Conservation (phyloP, 805 yeast species). For the Ogataea chonburiensis region DNA sequence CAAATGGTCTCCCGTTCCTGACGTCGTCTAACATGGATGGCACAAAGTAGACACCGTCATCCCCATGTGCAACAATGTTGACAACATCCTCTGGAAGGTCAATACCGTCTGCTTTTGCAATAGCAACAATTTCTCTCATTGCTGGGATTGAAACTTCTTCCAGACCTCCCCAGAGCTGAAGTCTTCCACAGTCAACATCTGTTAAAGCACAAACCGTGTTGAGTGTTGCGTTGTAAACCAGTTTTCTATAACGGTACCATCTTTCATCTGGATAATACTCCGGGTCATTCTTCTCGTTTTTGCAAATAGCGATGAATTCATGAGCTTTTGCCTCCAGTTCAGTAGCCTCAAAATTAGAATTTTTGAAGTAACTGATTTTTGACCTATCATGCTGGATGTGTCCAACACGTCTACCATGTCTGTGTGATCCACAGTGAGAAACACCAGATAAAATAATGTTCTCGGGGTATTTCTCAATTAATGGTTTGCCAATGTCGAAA, state of each 20-base stretch:
- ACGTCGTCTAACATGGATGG: conserved; percentile 77
- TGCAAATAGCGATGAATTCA: conserved; percentile 46
- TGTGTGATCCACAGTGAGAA: conserved; percentile 56
- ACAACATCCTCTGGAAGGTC: conserved; percentile 50
- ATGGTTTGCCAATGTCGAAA: conserved; percentile 53
- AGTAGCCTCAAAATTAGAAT: conserved; percentile 35
- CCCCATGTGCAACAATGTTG: conserved; percentile 52
- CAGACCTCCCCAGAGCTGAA: conserved; percentile 44
- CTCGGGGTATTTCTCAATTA: conserved; percentile 46
- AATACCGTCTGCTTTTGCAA: conserved; percentile 70
- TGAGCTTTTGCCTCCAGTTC: conserved; percentile 37
- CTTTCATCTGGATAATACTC: conserved; percentile 44
- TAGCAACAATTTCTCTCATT: conserved; percentile 61
- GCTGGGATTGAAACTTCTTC: conserved; percentile 51
- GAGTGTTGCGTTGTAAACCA: conserved; percentile 66
- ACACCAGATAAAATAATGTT: conserved; percentile 55
- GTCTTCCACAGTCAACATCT: conserved; percentile 56
- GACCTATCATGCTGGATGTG: conserved; percentile 50
- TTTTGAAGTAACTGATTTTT: conserved; percentile 52
- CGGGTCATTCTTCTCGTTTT: conserved; percentile 42
- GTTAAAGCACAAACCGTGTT: conserved; percentile 64
- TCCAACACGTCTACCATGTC: conserved; percentile 44
- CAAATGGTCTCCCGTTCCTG: conserved; percentile 60
- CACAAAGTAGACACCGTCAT: conserved; percentile 56
- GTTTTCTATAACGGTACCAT: conserved; percentile 60